Base-by-base conservation (phyloP, 2,329 filamentous ascomycete species). In the Cryphonectria nitschkei region DNA sequence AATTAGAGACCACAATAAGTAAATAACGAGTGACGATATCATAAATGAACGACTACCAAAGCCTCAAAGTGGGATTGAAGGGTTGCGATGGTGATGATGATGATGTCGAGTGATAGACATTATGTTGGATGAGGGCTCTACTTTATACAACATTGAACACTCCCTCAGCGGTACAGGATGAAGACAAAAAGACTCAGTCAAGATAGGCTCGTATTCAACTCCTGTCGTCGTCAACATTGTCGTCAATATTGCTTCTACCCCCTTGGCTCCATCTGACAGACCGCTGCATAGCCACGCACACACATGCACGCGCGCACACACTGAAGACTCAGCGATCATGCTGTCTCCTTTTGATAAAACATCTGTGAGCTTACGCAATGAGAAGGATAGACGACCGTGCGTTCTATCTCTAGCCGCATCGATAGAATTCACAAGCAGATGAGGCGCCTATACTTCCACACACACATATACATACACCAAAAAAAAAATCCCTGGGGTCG, bases 201-300 rank as follows among this genome's bases (percentile, higher is more conserved):
- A 22, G 8, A 11, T n/a, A 8, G 8, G 19, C 58, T 61, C 58
- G 58, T 61, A 6, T 61, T 34, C 32, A 61, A 37, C 58, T 39
- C 3, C 54, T 8, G 58, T 61, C 58, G 58, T 61, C 58, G 58
- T 61, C 58, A 61, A 61, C 58, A 61, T 14, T 19, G 32, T 39
- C 34, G 58, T 61, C 58, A 61, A 61, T 14, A 61, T 22, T 39
- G 32, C 19, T 39, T 61, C 4, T n/a, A 22, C 32, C 19, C n/a
- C 32, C 19, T 11, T 61, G 34, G 34, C 39, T 14, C 58, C 58
- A 61, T 37, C 3, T 11, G 34, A 8, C 11, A 39, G 32, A 14
- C 9, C 32, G 7, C 4, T 14, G 16, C 14, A 58, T 8, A 39
- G 34, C 32, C 58, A 61, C 58, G 5, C 26, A n/a, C 29, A 60